Conservation (phyloP, 345 rosid species). For the Sapria himalayana region DNA sequence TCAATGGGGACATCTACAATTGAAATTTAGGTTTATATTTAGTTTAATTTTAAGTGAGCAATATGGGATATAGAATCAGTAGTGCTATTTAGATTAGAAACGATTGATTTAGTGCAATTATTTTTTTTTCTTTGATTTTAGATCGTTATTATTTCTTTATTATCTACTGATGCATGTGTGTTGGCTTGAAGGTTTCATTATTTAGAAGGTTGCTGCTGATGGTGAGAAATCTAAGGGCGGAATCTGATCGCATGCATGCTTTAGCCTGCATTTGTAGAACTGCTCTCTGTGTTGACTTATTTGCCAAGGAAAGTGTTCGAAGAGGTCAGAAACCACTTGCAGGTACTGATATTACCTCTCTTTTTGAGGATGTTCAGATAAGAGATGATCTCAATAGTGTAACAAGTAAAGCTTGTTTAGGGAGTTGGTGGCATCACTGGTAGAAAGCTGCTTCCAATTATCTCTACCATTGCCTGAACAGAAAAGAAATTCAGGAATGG, state of each 20-base stretch:
- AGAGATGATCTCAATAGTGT: conserved; percentile 72
- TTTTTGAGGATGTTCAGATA: conserved; percentile 74
- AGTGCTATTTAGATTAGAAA: no score
- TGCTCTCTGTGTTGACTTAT: conserved; percentile 94
- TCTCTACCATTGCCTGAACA: conserved; percentile 92
- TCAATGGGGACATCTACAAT: no score
- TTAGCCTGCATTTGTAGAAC: conserved; percentile 94
- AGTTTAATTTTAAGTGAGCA: no score
- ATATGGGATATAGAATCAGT: no score
- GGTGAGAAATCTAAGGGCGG: conserved; percentile 95
- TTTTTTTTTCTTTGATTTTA: no score
- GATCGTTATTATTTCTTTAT: no score
- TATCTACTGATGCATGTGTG: no score
- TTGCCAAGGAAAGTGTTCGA: conserved; percentile 85
- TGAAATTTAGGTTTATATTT: no score
- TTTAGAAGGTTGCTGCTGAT: conserved; percentile 85
- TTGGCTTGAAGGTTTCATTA: conserved; percentile 70
- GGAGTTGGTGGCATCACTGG: conserved; percentile 86
- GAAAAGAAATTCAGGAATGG: conserved; percentile 82
- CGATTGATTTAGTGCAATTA: no score
- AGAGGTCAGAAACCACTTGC: conserved; percentile 96
- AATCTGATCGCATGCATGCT: conserved; percentile 97
- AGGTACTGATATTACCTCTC: conserved; percentile 91
- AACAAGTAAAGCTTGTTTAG: conserved; percentile 74
- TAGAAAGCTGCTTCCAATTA: conserved; percentile 96